phyloP scores from a whole-genome alignment of 1,139 yeast species.

The Protomyces pachydermus region DNA sequence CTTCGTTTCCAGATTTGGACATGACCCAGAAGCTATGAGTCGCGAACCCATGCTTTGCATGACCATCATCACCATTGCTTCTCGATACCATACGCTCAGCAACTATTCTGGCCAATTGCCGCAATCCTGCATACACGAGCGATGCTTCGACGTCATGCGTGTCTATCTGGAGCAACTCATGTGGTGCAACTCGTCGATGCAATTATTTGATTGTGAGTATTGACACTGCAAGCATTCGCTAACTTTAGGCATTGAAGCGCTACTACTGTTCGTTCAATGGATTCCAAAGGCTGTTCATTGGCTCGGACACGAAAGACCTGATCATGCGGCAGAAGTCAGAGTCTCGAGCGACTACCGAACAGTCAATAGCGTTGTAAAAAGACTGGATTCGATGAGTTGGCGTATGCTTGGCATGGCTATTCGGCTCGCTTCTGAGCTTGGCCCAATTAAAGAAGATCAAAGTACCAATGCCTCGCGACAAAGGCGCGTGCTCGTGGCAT shows the following conservation, averaged over 20 bases:
- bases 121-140: neutral
- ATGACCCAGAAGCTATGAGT: neutral
- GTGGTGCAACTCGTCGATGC: neutral
- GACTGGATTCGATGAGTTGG: neutral
- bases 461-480: neutral
- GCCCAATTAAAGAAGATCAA: neutral
- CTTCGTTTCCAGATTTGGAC: neutral
- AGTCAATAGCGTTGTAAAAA: neutral
- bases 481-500: neutral
- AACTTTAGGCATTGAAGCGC: neutral
- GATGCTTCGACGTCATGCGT: neutral
- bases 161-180: neutral
- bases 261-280: neutral
- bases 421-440: neutral
- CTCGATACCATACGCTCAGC: neutral
- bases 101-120: neutral
- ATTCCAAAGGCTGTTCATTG: neutral
- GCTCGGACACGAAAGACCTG: neutral
- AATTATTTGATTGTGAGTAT: neutral
- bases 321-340: neutral
- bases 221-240: neutral
- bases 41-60: neutral
- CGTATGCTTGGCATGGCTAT: neutral
- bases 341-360: slow-evolving; percentile 1
- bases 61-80: neutral